These are phyloP conservation scores for Stagonosporopsis chrysanthemi DNA, from an alignment of 2,329 filamentous ascomycete species.

Conservation along the genomic window DNA sequence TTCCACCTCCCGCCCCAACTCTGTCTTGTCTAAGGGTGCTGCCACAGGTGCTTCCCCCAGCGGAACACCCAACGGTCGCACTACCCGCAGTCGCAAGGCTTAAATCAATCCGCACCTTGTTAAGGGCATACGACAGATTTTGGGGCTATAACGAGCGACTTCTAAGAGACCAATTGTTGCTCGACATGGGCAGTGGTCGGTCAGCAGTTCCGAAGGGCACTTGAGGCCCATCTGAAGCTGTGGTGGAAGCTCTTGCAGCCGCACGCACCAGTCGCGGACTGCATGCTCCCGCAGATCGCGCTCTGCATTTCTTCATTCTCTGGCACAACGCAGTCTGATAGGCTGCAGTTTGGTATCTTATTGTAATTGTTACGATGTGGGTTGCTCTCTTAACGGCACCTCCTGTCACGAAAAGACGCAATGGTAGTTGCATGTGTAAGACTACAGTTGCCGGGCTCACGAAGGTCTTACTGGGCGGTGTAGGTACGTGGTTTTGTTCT, in stretches of 20 bases:
- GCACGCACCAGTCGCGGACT: background rate
- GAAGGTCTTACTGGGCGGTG: constrained; percentile 14
- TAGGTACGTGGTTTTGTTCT: constrained; percentile 9
- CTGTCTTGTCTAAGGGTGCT: constrained; percentile 47
- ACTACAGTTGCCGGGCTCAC: constrained; percentile 14
- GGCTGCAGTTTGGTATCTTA: constrained; percentile 18
- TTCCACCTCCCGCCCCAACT: constrained; percentile 51
- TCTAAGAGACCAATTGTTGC: background rate
- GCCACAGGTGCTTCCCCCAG: constrained; percentile 56
- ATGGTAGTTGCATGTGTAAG: constrained; percentile 19
- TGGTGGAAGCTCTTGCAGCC: background rate
- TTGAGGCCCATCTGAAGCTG: background rate
- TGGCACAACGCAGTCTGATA: constrained; percentile 15
- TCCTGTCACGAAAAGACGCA: constrained; percentile 22
- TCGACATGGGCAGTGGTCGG: background rate
- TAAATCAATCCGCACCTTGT: constrained; percentile 49
- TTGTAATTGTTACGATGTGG: constrained; percentile 24
- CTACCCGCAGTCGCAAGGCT: constrained; percentile 75
- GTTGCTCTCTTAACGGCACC: constrained; percentile 19
- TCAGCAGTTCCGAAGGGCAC: background rate
- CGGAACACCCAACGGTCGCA: constrained; percentile 61
- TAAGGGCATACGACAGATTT: background rate
- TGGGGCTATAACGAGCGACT: background rate
- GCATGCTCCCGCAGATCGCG: background rate
- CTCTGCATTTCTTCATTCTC: constrained; percentile 14